These are phyloP conservation scores for Aspergillus bombycis DNA, from an alignment of 2,329 filamentous ascomycete genomes.

Conservation along the genomic window DNA sequence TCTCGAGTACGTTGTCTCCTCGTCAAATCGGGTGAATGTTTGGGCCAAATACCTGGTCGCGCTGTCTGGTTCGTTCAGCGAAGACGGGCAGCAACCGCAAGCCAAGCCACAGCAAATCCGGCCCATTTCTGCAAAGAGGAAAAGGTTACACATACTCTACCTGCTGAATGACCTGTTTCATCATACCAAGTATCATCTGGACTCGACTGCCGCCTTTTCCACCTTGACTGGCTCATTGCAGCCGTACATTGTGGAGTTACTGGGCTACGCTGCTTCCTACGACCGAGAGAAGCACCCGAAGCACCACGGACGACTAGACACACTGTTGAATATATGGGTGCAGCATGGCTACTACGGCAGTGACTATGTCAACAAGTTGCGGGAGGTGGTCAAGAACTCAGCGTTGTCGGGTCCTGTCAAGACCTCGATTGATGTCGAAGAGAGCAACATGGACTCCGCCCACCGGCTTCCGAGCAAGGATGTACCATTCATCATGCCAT, in stretches of 20 bases:
- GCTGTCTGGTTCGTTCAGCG: conserved; percentile 63
- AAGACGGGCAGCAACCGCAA: conserved; percentile 25
- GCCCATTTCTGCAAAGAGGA: conserved; percentile 63
- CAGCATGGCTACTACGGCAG: conserved; percentile 64
- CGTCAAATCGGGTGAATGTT: conserved; percentile 65
- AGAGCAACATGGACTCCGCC: conserved; percentile 35
- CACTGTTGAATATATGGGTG: conserved; percentile 72
- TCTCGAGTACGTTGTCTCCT: conserved; percentile 70
- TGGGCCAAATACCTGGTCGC: conserved; percentile 77
- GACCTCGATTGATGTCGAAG: conserved; percentile 31
- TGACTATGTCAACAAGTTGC: conserved; percentile 61
- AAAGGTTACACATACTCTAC: conserved; percentile 75
- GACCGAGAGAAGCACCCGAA: conserved; percentile 64
- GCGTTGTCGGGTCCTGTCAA: conserved; percentile 36
- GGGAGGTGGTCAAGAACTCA: conserved; percentile 57
- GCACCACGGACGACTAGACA: conserved; percentile 65
- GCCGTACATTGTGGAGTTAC: conserved; percentile 64
- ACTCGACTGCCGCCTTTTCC: conserved; percentile 45
- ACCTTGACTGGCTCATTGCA: conserved; percentile 61
- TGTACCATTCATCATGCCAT: conserved; percentile 70
- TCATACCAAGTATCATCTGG: conserved; percentile 61
- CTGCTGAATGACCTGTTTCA: conserved; percentile 78
- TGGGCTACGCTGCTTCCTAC: conserved; percentile 57
- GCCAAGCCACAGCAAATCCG: conserved; percentile 21
- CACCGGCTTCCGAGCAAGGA: conserved; percentile 52